Percentiles rank a stretch among this genome's conserved stretches.
Evolutionary conservation across 2,329 filamentous ascomycete species (phyloP).

Genomic region (Orbilia javanica): DNA sequence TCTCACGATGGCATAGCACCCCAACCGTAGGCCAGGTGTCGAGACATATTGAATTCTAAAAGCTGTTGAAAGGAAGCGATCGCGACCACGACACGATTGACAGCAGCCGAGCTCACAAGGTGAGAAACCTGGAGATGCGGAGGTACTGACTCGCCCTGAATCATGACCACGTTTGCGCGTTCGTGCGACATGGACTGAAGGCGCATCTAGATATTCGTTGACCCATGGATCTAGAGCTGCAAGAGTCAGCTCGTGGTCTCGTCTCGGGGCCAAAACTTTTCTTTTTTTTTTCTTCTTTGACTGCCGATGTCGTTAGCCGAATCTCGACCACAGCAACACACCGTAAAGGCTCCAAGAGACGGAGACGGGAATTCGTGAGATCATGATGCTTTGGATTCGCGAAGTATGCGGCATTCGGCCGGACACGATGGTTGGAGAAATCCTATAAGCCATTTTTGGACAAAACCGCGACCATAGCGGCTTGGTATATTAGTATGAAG

Average conservation of each 20-base stretch:
- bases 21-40: constrained; percentile 15
- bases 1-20: constrained; percentile 9
- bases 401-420: background rate
- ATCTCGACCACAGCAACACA: background rate
- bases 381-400: background rate
- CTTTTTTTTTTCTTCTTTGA: background rate
- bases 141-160: constrained; percentile 15
- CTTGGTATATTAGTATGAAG: constrained; percentile 2
- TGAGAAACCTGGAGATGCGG: background rate
- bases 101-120: background rate
- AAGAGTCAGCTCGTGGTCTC: background rate
- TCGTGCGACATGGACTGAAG: constrained; percentile 1
- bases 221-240: constrained; percentile 9
- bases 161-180: background rate
- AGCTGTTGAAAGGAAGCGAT: background rate
- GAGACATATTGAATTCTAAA: constrained; percentile 8
- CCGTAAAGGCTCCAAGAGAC: background rate
- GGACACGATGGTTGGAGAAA: background rate
- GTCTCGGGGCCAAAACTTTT: constrained; percentile 29
- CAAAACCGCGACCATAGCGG: background rate
- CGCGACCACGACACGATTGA: constrained; percentile 45
- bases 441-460: background rate
- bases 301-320: constrained; percentile 35
- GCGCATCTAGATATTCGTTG: background rate
- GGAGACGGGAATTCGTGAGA: constrained; percentile 18